These are phyloP conservation scores for Hypoxylon cercidicola DNA, from an alignment of 495 filamentous ascomycete species.

Conservation along the genomic window DNA sequence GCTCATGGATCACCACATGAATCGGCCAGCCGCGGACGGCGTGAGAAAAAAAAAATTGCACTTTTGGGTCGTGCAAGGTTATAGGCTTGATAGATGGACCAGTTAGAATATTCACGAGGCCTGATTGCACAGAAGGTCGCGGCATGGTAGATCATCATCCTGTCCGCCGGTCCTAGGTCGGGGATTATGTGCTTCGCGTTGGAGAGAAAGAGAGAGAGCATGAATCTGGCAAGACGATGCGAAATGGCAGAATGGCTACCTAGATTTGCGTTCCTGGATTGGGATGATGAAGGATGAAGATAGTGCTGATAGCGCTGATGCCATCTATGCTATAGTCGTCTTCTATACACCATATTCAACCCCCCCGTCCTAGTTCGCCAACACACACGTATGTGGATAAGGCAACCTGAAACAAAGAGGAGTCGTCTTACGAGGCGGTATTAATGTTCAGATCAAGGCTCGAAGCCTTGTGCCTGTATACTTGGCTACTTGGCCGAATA, in stretches of 20 bases:
- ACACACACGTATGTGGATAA: conserved; percentile 17
- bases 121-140: conserved; percentile 28
- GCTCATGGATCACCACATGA: conserved; percentile 29
- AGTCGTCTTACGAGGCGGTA: conserved; percentile 31
- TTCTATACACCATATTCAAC: no score
- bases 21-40: conserved; percentile 41
- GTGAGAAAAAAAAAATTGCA: conserved; percentile 28
- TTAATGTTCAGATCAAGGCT: conserved; percentile 33
- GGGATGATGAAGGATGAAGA: conserved; percentile 15
- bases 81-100: conserved; percentile 35
- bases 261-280: conserved; percentile 10
- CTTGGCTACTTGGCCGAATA: conserved; percentile 17
- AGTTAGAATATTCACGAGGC: conserved; percentile 26
- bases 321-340: background rate
- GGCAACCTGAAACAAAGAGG: conserved; percentile 35
- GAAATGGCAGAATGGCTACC: background rate
- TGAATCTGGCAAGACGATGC: conserved; percentile 7
- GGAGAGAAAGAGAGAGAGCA: conserved; percentile 16
- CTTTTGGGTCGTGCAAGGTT: conserved; percentile 35
- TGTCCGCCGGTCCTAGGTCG: conserved; percentile 31
- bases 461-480: background rate
- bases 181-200: conserved; percentile 28
- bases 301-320: conserved; percentile 12
- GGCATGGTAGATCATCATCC: conserved; percentile 33
- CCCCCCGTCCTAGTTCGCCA: conserved; percentile 5